phyloP scores from a whole-genome alignment of 2,329 filamentous ascomycete genomes.

The Cladobotryum mycophilum region DNA sequence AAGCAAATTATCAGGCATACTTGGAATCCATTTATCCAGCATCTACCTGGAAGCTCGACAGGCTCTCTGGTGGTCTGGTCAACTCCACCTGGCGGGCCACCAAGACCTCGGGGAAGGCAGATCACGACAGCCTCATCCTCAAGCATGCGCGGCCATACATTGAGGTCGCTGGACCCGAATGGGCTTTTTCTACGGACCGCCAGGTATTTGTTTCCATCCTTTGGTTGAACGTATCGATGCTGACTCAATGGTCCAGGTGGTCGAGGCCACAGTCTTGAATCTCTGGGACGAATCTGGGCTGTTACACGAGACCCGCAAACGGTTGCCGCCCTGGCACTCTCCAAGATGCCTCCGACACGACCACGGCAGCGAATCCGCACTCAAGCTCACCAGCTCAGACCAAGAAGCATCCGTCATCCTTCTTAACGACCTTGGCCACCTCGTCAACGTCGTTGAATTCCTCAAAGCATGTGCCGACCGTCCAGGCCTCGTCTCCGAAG shows the following conservation, averaged over 20 bases:
- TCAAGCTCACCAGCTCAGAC: conserved; percentile 6
- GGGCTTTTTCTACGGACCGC: conserved; percentile 12
- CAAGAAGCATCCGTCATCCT: conserved; percentile 11
- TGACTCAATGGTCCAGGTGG: not conserved
- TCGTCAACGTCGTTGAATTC: conserved; percentile 13
- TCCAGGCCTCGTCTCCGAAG: not conserved
- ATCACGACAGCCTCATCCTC: conserved; percentile 13
- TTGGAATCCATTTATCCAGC: conserved; percentile 11
- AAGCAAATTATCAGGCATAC: conserved; percentile 10
- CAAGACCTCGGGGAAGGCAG: conserved; percentile 3
- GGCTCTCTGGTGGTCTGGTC: conserved; percentile 14
- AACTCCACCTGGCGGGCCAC: conserved; percentile 14
- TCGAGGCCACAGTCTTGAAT: conserved; percentile 10
- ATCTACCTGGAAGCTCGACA: conserved; percentile 6
- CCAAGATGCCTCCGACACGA: conserved; percentile 12
- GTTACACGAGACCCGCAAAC: conserved; percentile 2
- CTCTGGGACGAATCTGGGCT: conserved; percentile 8
- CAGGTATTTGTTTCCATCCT: conserved; percentile 3
- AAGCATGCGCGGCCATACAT: conserved; percentile 16
- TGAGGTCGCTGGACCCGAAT: conserved; percentile 10
- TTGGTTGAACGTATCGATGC: not conserved
- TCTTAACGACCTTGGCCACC: conserved; percentile 9
- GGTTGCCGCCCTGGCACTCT: conserved; percentile 6
- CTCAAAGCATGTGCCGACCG: conserved; percentile 4
- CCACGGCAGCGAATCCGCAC: conserved; percentile 7